These are phyloP conservation scores for Calonectria leucothoes DNA, from an alignment of 2,329 filamentous ascomycete genomes.

Conservation along the genomic window DNA sequence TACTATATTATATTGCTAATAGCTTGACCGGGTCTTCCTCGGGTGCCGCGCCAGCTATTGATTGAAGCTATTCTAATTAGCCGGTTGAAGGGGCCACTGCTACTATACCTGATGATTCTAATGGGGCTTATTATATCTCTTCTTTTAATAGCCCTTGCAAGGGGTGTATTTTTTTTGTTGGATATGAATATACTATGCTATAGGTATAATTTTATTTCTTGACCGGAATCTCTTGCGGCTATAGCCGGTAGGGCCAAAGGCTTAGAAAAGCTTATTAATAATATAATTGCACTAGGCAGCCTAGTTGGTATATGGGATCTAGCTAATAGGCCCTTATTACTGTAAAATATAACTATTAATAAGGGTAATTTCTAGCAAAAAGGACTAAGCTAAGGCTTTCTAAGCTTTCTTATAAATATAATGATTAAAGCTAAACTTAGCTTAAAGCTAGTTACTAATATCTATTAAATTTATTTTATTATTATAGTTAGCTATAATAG, in stretches of 20 bases:
- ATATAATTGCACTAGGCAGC: background rate
- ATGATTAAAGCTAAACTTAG: background rate
- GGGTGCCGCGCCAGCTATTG: too few relatives aligned
- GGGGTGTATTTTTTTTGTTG: background rate
- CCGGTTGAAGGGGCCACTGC: background rate
- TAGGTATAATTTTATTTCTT: background rate
- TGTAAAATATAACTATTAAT: background rate
- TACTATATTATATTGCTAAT: background rate
- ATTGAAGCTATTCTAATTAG: background rate
- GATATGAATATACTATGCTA: background rate
- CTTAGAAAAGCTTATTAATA: background rate
- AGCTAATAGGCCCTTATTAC: background rate
- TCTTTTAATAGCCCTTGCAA: background rate
- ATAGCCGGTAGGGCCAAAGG: background rate
- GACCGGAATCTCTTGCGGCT: background rate
- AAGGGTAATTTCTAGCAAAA: background rate
- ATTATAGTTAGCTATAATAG: conserved; percentile 18
- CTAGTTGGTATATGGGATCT: background rate
- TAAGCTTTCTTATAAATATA: background rate
- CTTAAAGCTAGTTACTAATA: conserved; percentile 15
- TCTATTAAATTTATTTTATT: conserved; percentile 27
- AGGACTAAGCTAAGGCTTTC: background rate
- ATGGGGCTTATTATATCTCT: background rate
- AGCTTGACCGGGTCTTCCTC: too few relatives aligned
- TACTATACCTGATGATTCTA: background rate